Base-by-base conservation (phyloP, 768 basidiomycete species). In the Mycena olivaceomarginata region DNA sequence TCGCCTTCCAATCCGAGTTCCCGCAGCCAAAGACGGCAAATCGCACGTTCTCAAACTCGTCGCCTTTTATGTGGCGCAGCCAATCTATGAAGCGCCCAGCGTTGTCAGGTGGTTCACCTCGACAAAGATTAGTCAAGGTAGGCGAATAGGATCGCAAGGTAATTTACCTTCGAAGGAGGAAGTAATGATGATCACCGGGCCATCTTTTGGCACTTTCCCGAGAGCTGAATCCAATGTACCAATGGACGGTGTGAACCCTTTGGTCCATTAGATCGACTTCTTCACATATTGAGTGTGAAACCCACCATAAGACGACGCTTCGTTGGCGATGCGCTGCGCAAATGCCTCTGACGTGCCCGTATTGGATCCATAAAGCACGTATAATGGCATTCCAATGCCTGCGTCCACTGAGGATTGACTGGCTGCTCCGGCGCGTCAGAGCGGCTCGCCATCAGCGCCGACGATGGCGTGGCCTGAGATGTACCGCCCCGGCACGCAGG, bases 21-120 rank as follows among this genome's bases (percentile, higher is more conserved):
- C 90, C 90, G 75, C 89, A 90, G 2, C 90, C 90, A 69, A 91
- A 90, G 37, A 91, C 88, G 3, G 87, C 87, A 70, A 85, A 91
- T 25, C 82, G 81, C n/a, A 88, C 84, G 53, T 84, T 81, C 2
- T 77, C 79, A 62, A 88, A 79, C 70, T 83, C 82, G 40, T 73
- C 59, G 63, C 46, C 82, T 10, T 83, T 73, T 5, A 86, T 77
- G 72, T 77, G 82, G 45, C 82, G 82, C n/a, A 91, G 71, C 85
- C 87, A 88, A 67, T 88, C 85, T n/a, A 90, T 84, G 79, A 90
- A 90, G 64, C 83, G 85, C 13, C 85, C 84, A 2, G 89, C 90
- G 74, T 91, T 90, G 81, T 90, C 89, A 0, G 90, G 87, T 31
- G 90, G 90, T 80, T 89, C 84, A 51, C 88, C 87, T 87, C 62